Evolutionary conservation across 805 yeast species (phyloP), one percentile per base, ranked within the genome.

Genomic region (Pichia occidentalis): DNA sequence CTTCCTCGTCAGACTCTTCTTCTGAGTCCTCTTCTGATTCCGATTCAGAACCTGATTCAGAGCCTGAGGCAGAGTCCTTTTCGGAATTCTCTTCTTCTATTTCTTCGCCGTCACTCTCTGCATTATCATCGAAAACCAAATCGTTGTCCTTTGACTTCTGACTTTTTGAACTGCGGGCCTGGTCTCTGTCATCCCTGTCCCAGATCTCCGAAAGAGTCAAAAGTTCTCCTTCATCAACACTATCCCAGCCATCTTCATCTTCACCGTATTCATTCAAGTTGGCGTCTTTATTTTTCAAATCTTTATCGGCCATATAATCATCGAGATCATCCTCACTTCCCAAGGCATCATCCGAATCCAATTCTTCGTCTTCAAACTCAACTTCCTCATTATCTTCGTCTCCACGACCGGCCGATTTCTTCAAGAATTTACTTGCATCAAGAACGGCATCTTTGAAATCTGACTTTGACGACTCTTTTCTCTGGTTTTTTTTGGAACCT

Each of bases 201-300:
- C 95, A 86, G 3, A 85, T 87, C 48, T 80, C 87, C n/a, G 95
- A 81, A 27, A 87, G 65, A 0, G 94, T 74, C 42, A 82, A 70
- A 37, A 87, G 67, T 47, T 85, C 83, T 22, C 60, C 65, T 53
- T 85, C 95, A 50, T 85, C 95, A 29, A 83, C 68, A 52, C 88
- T 79, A 19, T 73, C 73, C 53, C 84, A 82, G 10, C 74, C 90
- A n/a, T 72, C 79, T 13, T 68, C 77, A 7, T 64, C 71, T 8
- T 68, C 72, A 12, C 61, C 63, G n/a, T 59, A 68, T 4, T 60
- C 62, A 19, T 43, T 41, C 5, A 41, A 29, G 6, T 29, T 29
- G 22, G 21, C 56, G 57, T 16, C 35, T 43, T 65, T 67, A 54
- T 78, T 85, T 60, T 86, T 72, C 30, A 79, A 61, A 11, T 81